Conservation (phyloP, 805 yeast species). For the Schizosaccharomyces cryophilus region DNA sequence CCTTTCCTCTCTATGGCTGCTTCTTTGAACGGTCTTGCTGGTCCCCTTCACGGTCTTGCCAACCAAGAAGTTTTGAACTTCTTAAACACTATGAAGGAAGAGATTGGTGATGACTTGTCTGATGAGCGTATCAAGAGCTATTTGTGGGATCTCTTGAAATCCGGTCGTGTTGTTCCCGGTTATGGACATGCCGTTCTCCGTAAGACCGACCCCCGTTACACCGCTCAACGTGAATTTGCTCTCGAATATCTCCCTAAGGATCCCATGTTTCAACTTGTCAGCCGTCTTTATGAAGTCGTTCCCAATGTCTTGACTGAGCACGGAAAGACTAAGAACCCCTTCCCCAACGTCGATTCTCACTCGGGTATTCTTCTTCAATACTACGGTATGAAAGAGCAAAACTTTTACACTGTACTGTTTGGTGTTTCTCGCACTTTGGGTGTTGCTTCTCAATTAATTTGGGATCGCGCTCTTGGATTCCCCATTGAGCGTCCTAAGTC, state of each 20-base stretch:
- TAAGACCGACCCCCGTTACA: conserved; percentile 60
- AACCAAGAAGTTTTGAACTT: conserved; percentile 66
- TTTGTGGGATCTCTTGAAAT: conserved; percentile 46
- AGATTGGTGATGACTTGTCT: conserved; percentile 15
- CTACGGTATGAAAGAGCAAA: conserved; percentile 49
- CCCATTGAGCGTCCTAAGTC: conserved; percentile 74
- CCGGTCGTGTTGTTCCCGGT: conserved; percentile 65
- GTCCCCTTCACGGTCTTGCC: conserved; percentile 69
- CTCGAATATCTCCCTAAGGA: conserved; percentile 24
- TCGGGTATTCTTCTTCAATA: conserved; percentile 59
- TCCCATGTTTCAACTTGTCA: conserved; percentile 40
- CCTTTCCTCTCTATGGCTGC: conserved; percentile 56
- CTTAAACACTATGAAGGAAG: conserved; percentile 32
- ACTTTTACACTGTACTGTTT: conserved; percentile 57
- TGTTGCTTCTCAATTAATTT: conserved; percentile 51
- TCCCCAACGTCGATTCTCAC: conserved; percentile 63
- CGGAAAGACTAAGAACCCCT: conserved; percentile 70
- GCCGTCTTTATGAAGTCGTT: conserved; percentile 40
- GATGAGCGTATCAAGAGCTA: conserved; percentile 33
- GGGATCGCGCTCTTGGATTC: conserved; percentile 54
- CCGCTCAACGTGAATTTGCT: conserved; percentile 50
- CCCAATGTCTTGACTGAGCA: conserved; percentile 52
- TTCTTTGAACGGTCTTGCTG: conserved; percentile 63
- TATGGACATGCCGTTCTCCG: conserved; percentile 74
- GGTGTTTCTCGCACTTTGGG: conserved; percentile 68